These are phyloP conservation scores for Eucalyptus polybractea DNA, from an alignment of 345 rosid species.

Conservation along the genomic window DNA sequence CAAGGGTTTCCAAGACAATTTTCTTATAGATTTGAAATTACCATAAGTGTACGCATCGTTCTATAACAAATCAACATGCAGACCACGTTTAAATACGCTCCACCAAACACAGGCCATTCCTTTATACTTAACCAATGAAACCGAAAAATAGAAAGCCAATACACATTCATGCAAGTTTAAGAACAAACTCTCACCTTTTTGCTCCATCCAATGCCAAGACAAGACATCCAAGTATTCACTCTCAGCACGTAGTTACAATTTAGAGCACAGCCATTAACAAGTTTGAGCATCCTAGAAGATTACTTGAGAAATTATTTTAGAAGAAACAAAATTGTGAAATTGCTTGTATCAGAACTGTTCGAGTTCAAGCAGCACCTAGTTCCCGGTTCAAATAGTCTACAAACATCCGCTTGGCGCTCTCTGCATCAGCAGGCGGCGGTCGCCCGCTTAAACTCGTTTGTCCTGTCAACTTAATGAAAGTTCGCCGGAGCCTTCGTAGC, in stretches of 20 bases:
- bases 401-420: conserved; percentile 85
- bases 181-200: neutral
- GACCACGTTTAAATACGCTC: neutral
- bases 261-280: neutral
- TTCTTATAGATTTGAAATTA: neutral
- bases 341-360: neutral
- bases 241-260: neutral
- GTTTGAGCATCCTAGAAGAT: neutral
- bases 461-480: conserved; percentile 76
- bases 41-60: neutral
- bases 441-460: conserved; percentile 86
- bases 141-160: neutral
- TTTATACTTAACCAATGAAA: neutral
- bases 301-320: neutral
- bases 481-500: conserved; percentile 71
- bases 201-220: neutral
- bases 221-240: neutral
- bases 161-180: neutral
- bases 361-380: conserved; percentile 28
- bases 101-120: neutral
- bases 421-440: conserved; percentile 80
- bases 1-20: neutral
- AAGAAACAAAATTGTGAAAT: neutral
- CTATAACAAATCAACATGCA: neutral
- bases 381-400: conserved; percentile 91